phyloP scores from a whole-genome alignment of 805 yeast genomes.

The Zygoascus biomembranicola region DNA sequence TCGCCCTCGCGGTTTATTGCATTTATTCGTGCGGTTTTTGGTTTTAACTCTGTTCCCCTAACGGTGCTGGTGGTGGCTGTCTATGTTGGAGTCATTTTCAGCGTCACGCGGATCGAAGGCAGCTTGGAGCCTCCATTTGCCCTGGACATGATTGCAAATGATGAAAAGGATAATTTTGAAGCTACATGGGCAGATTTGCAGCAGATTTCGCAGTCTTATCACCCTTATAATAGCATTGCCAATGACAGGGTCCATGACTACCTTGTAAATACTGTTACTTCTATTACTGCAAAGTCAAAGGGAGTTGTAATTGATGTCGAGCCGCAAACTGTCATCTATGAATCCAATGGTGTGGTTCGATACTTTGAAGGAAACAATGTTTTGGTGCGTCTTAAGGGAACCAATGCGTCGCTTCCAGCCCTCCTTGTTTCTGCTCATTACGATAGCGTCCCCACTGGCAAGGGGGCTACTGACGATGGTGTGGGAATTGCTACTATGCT shows the following conservation, averaged over 20 bases:
- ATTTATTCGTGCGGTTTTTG: not conserved
- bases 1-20: not conserved
- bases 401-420: slow-evolving; percentile 46
- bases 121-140: slow-evolving; percentile 2
- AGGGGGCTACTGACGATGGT: slow-evolving; percentile 90
- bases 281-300: slow-evolving; percentile 32
- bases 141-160: slow-evolving; percentile 2
- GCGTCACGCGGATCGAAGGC: not conserved
- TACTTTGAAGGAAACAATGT: slow-evolving; percentile 79
- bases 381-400: slow-evolving; percentile 67
- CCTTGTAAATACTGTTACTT: slow-evolving; percentile 37
- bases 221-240: slow-evolving; percentile 71
- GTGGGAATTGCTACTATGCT: slow-evolving; percentile 77
- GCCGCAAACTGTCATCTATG: slow-evolving; percentile 18
- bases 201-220: slow-evolving; percentile 53
- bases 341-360: slow-evolving; percentile 37
- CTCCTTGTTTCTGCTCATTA: slow-evolving; percentile 75
- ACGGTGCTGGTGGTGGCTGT: not conserved
- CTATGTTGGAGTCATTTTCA: slow-evolving; percentile 1
- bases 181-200: slow-evolving; percentile 68
- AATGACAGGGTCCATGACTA: slow-evolving; percentile 73
- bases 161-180: slow-evolving; percentile 7
- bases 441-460: slow-evolving; percentile 81
- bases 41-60: not conserved
- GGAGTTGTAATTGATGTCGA: slow-evolving; percentile 35